phyloP scores from a whole-genome alignment of 2,329 filamentous ascomycete species.

The Microcyclospora pomicola region DNA sequence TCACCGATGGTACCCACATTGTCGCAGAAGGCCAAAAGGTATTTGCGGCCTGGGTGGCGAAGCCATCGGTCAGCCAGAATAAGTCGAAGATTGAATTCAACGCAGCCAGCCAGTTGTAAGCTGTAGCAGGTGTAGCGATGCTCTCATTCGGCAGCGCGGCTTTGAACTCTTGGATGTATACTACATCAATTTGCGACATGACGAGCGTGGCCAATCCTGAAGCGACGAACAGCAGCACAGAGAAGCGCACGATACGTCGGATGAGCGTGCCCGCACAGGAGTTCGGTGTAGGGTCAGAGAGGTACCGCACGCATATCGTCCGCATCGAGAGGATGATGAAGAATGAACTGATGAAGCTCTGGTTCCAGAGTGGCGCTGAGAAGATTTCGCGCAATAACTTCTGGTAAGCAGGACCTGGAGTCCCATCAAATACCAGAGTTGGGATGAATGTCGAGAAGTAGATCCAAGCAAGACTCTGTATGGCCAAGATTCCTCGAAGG shows the following conservation, averaged over 20 bases:
- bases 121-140: conserved; percentile 17
- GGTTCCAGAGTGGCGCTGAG: conserved; percentile 33
- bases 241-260: conserved; percentile 28
- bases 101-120: conserved; percentile 28
- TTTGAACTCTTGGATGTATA: conserved; percentile 27
- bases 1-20: conserved; percentile 30
- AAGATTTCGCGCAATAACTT: conserved; percentile 30
- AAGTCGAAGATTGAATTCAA: conserved; percentile 35
- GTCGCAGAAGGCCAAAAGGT: conserved; percentile 30
- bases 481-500: conserved; percentile 29
- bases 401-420: conserved; percentile 27
- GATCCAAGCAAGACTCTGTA: conserved; percentile 31
- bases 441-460: conserved; percentile 34
- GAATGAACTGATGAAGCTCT: conserved; percentile 31
- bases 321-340: conserved; percentile 34
- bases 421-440: conserved; percentile 25
- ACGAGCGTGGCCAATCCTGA: conserved; percentile 27
- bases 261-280: conserved; percentile 28
- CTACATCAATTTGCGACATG: conserved; percentile 20
- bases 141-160: conserved; percentile 24
- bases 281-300: conserved; percentile 22
- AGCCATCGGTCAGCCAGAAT: conserved; percentile 30
- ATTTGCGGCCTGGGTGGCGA: conserved; percentile 26
- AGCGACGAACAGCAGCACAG: conserved; percentile 27
- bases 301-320: conserved; percentile 29